Evolutionary conservation across 371 early-diverging fungal genomes (phyloP).

Genomic region (Mucor velutinosus): DNA sequence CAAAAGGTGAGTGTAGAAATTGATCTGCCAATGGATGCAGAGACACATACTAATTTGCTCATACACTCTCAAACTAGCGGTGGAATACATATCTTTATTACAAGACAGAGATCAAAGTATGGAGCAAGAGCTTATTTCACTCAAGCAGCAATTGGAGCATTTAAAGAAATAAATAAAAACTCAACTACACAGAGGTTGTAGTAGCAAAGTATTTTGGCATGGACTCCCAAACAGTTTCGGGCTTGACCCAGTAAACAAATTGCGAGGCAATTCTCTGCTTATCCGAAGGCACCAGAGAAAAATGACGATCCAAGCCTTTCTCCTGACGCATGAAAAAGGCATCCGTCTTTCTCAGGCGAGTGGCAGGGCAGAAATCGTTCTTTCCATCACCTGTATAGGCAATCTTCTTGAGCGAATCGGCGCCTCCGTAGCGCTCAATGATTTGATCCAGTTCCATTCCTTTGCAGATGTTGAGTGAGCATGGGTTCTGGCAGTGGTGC

Average conservation of each 20-base stretch:
- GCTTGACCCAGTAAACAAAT: slow-evolving; percentile 13
- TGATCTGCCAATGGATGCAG: background rate
- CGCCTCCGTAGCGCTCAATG: slow-evolving; percentile 32
- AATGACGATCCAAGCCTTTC: slow-evolving; percentile 17
- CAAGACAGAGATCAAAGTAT: slow-evolving; percentile 10
- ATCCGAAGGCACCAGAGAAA: slow-evolving; percentile 3
- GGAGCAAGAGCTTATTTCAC: slow-evolving; percentile 12
- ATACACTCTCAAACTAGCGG: background rate
- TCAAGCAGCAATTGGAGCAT: slow-evolving; percentile 10
- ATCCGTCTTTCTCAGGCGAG: slow-evolving; percentile 34
- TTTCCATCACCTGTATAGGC: slow-evolving; percentile 52
- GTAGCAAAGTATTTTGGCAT: slow-evolving; percentile 13
- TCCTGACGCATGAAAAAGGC: slow-evolving; percentile 18
- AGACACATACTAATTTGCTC: background rate
- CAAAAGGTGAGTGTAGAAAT: slow-evolving; percentile 51
- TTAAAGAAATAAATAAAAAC: slow-evolving; percentile 2
- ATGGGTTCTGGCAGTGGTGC: slow-evolving; percentile 67
- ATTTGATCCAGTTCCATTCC: slow-evolving; percentile 50
- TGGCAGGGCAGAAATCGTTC: slow-evolving; percentile 51
- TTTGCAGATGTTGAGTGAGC: slow-evolving; percentile 79
- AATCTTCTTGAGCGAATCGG: slow-evolving; percentile 15
- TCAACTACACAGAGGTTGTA: background rate
- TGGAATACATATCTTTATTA: slow-evolving; percentile 15
- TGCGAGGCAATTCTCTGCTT: background rate
- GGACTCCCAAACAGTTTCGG: slow-evolving; percentile 18